These are phyloP conservation scores for Gossypium gossypioides DNA, from an alignment of 441 rosid species.

Conservation along the genomic window DNA sequence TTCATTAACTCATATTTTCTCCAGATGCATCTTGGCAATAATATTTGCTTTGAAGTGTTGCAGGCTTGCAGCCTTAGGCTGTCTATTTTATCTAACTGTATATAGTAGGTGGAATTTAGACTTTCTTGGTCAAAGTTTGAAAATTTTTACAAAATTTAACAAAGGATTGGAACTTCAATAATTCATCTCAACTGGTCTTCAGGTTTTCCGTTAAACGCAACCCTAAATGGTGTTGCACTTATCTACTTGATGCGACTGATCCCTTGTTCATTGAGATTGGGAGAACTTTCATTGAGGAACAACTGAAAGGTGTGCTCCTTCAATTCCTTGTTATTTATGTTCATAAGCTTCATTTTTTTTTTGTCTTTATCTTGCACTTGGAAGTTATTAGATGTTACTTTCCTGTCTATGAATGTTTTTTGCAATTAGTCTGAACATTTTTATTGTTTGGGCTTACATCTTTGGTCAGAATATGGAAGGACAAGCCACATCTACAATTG, in stretches of 20 bases:
- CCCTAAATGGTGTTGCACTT: slow-evolving; percentile 61
- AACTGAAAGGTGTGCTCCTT: slow-evolving; percentile 35
- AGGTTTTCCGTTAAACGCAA: slow-evolving; percentile 61
- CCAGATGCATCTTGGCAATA: neutral
- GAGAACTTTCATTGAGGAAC: slow-evolving; percentile 50
- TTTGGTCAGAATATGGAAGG: slow-evolving; percentile 55
- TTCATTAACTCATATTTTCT: slow-evolving; percentile 8
- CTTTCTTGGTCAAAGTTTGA: neutral
- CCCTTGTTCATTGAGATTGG: slow-evolving; percentile 67
- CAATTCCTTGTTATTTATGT: neutral
- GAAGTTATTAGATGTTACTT: neutral
- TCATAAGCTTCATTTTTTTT: neutral
- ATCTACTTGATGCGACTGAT: slow-evolving; percentile 74
- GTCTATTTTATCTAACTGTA: neutral
- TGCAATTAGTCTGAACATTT: neutral
- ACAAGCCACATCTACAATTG: slow-evolving; percentile 62
- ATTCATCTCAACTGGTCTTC: slow-evolving; percentile 12
- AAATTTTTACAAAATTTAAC: neutral
- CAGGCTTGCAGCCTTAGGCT: neutral
- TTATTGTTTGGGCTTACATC: slow-evolving; percentile 11
- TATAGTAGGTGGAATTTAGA: neutral
- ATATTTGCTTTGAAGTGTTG: neutral
- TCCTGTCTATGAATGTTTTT: slow-evolving; percentile 9
- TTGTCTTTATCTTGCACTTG: neutral
- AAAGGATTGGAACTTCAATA: neutral